phyloP scores from a whole-genome alignment of 768 basidiomycete genomes.

The Tremella yokohamensis region DNA sequence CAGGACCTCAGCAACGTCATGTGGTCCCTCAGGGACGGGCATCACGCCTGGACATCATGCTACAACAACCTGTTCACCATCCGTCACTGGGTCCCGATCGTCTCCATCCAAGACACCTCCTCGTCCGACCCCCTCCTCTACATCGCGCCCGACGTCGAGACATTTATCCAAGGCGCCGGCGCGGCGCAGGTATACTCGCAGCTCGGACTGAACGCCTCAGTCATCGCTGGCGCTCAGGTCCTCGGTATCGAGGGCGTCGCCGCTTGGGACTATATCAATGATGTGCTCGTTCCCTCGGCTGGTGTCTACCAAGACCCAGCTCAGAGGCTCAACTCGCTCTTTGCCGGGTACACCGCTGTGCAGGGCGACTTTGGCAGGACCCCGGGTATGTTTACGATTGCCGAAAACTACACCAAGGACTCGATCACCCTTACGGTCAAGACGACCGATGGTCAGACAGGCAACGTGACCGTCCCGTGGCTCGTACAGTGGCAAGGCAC shows the following conservation, averaged over 20 bases:
- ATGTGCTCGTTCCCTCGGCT: constrained; percentile 2
- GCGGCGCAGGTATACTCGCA: constrained; percentile 4
- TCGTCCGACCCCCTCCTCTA: constrained; percentile 11
- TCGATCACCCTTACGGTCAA: constrained; percentile 18
- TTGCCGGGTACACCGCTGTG: constrained; percentile 16
- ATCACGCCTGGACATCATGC: constrained; percentile 22
- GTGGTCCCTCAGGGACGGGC: constrained; percentile 24
- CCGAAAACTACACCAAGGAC: constrained; percentile 14
- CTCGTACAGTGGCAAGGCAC: constrained; percentile 6
- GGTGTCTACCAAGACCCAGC: constrained; percentile 20
- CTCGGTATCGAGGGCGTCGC: constrained; percentile 13
- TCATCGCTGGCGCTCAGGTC: constrained; percentile 18
- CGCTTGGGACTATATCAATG: constrained; percentile 18
- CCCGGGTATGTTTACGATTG: constrained; percentile 18
- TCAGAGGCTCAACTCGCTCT: constrained; percentile 21
- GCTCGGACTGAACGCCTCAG: constrained; percentile 9
- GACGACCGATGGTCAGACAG: constrained; percentile 1
- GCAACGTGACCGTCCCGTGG: constrained; percentile 16
- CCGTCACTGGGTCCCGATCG: constrained; percentile 20
- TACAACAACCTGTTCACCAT: constrained; percentile 19
- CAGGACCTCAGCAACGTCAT: constrained; percentile 16
- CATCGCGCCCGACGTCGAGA: constrained; percentile 20
- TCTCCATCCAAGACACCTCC: constrained; percentile 14
- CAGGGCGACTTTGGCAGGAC: constrained; percentile 10
- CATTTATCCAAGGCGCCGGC: neutral